phyloP scores from a whole-genome alignment of 116 monocot species.

The Trichopus zeylanicus region DNA sequence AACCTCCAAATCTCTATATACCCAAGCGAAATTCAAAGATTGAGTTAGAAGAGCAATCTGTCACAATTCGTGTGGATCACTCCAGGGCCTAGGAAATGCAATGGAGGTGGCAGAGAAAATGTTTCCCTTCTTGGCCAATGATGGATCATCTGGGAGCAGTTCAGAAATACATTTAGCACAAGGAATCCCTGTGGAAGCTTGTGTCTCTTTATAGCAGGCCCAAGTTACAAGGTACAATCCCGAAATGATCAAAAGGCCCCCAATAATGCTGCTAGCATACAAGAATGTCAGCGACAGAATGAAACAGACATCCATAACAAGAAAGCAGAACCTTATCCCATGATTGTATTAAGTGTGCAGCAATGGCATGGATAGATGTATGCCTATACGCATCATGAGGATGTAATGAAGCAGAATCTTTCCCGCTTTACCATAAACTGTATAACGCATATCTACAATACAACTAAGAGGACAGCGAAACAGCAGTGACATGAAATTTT shows the following conservation, averaged over 20 bases:
- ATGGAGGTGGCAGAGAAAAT: slow-evolving; percentile 13
- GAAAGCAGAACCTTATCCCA: background rate
- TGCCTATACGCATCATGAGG: too few species aligned
- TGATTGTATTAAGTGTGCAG: background rate
- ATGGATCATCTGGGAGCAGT: slow-evolving; percentile 13
- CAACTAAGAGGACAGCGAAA: too few species aligned
- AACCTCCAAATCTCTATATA: background rate
- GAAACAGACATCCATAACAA: background rate
- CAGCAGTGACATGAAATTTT: too few species aligned
- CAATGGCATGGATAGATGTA: too few species aligned
- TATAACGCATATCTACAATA: too few species aligned
- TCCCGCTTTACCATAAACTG: too few species aligned
- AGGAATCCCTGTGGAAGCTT: slow-evolving; percentile 13
- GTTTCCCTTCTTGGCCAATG: slow-evolving; percentile 25
- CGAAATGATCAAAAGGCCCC: slow-evolving; percentile 66
- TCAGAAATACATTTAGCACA: slow-evolving; percentile 28
- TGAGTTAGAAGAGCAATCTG: too few species aligned
- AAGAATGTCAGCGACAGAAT: background rate
- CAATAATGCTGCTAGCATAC: slow-evolving; percentile 66
- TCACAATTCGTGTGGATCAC: slow-evolving; percentile 40
- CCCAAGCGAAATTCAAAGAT: background rate
- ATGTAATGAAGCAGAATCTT: too few species aligned
- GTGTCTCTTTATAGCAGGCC: slow-evolving; percentile 67
- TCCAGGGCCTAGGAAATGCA: slow-evolving; percentile 20
- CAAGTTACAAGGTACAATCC: slow-evolving; percentile 91